Evolutionary conservation across 2,329 filamentous ascomycete species (phyloP), one percentile per base, ranked within the genome.

Genomic region (Fusarium sp.): DNA sequence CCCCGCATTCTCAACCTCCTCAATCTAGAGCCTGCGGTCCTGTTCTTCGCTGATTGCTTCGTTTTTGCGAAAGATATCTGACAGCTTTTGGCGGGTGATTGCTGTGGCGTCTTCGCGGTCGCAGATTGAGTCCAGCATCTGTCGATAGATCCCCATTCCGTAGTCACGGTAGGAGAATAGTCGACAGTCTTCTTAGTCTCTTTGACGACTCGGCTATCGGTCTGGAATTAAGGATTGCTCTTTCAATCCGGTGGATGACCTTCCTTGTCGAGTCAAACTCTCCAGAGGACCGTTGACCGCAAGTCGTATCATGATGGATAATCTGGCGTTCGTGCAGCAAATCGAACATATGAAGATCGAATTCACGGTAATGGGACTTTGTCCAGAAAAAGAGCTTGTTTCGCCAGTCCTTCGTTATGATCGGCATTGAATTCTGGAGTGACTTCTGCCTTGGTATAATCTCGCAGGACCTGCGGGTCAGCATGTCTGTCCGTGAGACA

Each of bases 211-310:
- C 21, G 6, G 6, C 2, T 4, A 2, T 28, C 2, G 9, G 19
- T 6, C n/a, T 30, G 9, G 13, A n/a, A 10, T 49, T n/a, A 15
- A 30, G 6, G 6, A 1, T 10, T 16, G 13, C 28, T n/a, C 6
- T 4, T 9, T 49, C 28, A 4, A 5, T 18, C 2, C 6, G 9
- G 4, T 5, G 6, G 19, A 49, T 9, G 3, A 6, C 13, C 9
- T 30, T 30, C 16, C 13, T 30, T 2, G 25, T 21, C 18, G 0
- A 5, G 19, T n/a, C 6, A 30, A 4, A 16, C 28, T 30, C 13
- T 6, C n/a, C 13, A 9, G 9, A 49, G 19, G 30, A n/a, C 13
- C 25, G 28, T 6, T 30, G 4, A 30, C 11, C 9, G 9, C 21
- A 13, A 30, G 6, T 18, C 12, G 19, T 16, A 7, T 16, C 2